phyloP scores from a whole-genome alignment of 164 flowering plant species.

The Magnolia changhungtana region DNA sequence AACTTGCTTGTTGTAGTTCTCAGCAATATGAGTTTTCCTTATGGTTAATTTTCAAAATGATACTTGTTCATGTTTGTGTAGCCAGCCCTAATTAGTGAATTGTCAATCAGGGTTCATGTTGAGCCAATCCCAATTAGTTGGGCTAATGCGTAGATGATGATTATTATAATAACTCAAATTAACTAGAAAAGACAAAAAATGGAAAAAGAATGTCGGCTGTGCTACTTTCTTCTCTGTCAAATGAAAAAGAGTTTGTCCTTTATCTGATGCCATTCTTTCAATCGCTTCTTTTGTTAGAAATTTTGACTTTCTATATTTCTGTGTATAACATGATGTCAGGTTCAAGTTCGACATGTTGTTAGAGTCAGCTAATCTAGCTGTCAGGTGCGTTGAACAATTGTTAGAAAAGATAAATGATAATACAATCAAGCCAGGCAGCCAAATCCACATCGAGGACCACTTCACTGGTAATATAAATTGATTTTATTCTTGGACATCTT shows the following conservation, averaged over 20 bases:
- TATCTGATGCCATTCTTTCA: no score
- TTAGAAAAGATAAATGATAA: slow-evolving; percentile 60
- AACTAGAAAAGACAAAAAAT: no score
- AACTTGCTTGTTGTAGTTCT: background rate
- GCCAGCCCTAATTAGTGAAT: background rate
- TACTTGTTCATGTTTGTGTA: no score
- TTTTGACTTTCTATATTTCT: background rate
- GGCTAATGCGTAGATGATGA: no score
- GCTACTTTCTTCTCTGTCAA: no score
- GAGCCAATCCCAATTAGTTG: no score
- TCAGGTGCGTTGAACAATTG: slow-evolving; percentile 81
- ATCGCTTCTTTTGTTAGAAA: background rate
- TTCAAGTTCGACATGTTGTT: slow-evolving; percentile 95
- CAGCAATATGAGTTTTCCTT: background rate
- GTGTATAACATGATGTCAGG: slow-evolving; percentile 35
- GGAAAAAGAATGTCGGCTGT: no score
- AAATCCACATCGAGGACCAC: slow-evolving; percentile 62
- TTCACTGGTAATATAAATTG: slow-evolving; percentile 50
- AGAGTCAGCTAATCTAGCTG: slow-evolving; percentile 76
- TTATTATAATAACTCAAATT: no score
- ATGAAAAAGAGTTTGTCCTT: no score
- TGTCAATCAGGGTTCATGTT: no score
- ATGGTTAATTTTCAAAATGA: no score
- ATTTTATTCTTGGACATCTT: background rate
- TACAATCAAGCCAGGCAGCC: slow-evolving; percentile 43